Percentiles rank a stretch among this genome's conserved stretches.
These are phyloP conservation scores for Mycena crocata DNA, from an alignment of 768 basidiomycete genomes.

Conservation along the genomic window DNA sequence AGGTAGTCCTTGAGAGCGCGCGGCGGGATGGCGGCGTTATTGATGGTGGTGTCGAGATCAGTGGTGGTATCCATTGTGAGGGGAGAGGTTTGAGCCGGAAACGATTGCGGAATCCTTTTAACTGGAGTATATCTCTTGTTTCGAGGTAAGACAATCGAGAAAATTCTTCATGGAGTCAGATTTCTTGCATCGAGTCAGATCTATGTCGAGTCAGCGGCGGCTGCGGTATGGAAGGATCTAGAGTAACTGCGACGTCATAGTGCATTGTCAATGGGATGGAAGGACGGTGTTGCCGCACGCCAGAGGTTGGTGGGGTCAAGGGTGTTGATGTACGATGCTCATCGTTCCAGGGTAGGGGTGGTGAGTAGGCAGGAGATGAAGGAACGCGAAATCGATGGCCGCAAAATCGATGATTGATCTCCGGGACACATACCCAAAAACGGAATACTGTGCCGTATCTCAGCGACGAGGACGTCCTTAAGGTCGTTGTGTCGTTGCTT, in stretches of 20 bases:
- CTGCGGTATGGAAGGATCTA: background rate
- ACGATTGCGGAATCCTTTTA: background rate
- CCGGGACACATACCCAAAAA: no score
- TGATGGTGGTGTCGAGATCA: background rate
- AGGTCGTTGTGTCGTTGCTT: no score
- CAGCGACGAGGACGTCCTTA: no score
- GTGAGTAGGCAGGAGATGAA: no score
- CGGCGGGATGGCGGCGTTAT: background rate
- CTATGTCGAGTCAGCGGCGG: background rate
- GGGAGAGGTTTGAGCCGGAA: background rate
- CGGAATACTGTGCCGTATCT: no score
- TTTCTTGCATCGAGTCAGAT: background rate
- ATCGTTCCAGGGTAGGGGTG: no score
- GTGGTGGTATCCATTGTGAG: background rate
- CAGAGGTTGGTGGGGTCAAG: background rate
- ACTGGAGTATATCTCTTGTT: background rate
- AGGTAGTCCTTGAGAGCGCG: conserved; percentile 8
- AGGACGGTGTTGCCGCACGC: background rate
- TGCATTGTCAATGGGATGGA: background rate
- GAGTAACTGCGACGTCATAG: background rate
- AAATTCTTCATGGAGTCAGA: background rate
- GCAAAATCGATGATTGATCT: no score
- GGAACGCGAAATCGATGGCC: no score
- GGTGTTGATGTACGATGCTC: background rate
- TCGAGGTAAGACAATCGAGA: conserved; percentile 8